Conservation (phyloP, 2,329 filamentous ascomycete species). For the Colletotrichum lupini region DNA sequence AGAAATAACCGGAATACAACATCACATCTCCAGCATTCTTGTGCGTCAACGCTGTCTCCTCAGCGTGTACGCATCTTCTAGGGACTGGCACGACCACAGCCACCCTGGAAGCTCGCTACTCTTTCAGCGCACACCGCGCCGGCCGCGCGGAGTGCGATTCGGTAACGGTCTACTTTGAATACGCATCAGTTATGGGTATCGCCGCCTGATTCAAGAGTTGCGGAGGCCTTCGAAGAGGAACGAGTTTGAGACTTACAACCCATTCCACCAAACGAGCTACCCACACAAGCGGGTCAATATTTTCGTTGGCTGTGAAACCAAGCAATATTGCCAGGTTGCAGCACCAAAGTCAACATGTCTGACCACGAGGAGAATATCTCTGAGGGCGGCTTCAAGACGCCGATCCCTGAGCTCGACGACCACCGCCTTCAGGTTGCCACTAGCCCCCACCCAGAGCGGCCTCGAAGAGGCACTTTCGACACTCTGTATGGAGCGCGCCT, state of each 20-base stretch:
- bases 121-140: slow-evolving; percentile 31
- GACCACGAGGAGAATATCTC: slow-evolving; percentile 70
- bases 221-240: slow-evolving; percentile 31
- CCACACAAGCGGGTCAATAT: neutral
- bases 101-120: slow-evolving; percentile 20
- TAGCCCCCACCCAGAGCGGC: slow-evolving; percentile 68
- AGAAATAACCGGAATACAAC: neutral
- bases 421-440: slow-evolving; percentile 78
- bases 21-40: neutral
- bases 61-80: slow-evolving; percentile 1
- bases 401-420: slow-evolving; percentile 86
- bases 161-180: slow-evolving; percentile 13
- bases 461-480: slow-evolving; percentile 79
- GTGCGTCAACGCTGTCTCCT: slow-evolving; percentile 5
- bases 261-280: neutral
- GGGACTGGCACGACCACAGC: neutral
- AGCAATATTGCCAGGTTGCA: neutral
- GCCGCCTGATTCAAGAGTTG: slow-evolving; percentile 28
- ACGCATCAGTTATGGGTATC: slow-evolving; percentile 34
- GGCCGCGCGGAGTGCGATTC: slow-evolving; percentile 31
- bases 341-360: slow-evolving; percentile 69
- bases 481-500: slow-evolving; percentile 70
- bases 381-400: slow-evolving; percentile 76
- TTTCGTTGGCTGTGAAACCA: neutral
- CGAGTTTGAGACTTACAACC: slow-evolving; percentile 7